A percentile compares a stretch with the other conserved stretches of the same genome.
Conservation (phyloP, 2,329 filamentous ascomycete genomes). For the Gaeumannomyces tritici region DNA sequence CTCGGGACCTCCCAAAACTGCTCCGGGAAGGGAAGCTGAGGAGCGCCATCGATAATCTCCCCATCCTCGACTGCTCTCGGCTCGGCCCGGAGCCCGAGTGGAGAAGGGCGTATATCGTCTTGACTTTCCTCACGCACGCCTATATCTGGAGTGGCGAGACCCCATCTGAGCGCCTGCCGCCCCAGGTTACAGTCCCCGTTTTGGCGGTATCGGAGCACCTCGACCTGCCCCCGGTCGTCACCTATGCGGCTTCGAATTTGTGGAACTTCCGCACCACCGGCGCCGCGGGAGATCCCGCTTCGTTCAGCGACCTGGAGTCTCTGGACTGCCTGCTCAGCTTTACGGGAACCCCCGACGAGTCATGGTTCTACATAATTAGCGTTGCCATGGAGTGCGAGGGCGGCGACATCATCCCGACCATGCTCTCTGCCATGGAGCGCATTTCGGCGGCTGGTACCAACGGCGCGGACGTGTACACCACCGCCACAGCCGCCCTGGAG, state of each 20-base stretch:
- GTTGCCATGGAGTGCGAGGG: conserved; percentile 83
- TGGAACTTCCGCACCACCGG: conserved; percentile 66
- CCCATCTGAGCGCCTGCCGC: conserved; percentile 64
- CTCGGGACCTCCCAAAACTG: conserved; percentile 56
- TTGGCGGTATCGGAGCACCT: conserved; percentile 62
- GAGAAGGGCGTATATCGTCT: conserved; percentile 69
- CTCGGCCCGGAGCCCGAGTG: conserved; percentile 62
- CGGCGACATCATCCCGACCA: conserved; percentile 63
- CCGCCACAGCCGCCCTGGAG: conserved; percentile 38
- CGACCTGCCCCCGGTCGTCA: conserved; percentile 79
- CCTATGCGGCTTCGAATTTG: conserved; percentile 75
- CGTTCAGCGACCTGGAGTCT: conserved; percentile 53
- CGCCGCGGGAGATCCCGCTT: background rate
- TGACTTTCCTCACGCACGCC: conserved; percentile 72
- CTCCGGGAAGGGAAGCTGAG: conserved; percentile 57
- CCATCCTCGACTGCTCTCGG: conserved; percentile 56
- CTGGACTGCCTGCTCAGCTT: conserved; percentile 70
- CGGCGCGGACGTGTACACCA: conserved; percentile 51
- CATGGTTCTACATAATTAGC: conserved; percentile 87
- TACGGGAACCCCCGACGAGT: conserved; percentile 80
- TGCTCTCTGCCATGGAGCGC: conserved; percentile 67
- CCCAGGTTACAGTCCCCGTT: conserved; percentile 68
- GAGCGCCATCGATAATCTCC: conserved; percentile 52
- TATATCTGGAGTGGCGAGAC: conserved; percentile 83
- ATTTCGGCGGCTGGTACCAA: conserved; percentile 29